Percentiles rank a stretch among this genome's conserved stretches.
Conservation (phyloP, 2,329 filamentous ascomycete species). For the Pyrenophora tritici-repentis region DNA sequence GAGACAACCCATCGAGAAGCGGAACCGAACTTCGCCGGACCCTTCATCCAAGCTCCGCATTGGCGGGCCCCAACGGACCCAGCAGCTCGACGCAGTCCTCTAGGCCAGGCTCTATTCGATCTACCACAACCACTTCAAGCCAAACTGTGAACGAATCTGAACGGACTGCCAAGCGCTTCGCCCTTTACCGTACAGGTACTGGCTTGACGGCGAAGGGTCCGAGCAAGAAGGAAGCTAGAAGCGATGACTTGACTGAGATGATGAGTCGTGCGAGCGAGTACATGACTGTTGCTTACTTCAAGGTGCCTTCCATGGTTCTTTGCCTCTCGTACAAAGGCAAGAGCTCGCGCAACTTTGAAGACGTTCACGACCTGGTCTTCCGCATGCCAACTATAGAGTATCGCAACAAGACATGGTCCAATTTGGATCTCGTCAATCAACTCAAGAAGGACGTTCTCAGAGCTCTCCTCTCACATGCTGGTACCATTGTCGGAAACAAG, state of each 20-base stretch:
- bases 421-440: slow-evolving; percentile 87
- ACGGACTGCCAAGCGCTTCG: slow-evolving; percentile 46
- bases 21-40: slow-evolving; percentile 39
- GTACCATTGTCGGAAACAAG: slow-evolving; percentile 97
- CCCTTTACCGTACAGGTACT: slow-evolving; percentile 47
- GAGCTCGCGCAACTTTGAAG: slow-evolving; percentile 91
- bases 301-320: slow-evolving; percentile 91
- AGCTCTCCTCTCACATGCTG: slow-evolving; percentile 91
- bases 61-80: slow-evolving; percentile 10
- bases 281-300: slow-evolving; percentile 96
- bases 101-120: slow-evolving; percentile 40
- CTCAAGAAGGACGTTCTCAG: slow-evolving; percentile 94
- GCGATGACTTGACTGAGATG: slow-evolving; percentile 95
- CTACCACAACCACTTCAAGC: slow-evolving; percentile 31
- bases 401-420: slow-evolving; percentile 99
- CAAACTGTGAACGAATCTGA: slow-evolving; percentile 35
- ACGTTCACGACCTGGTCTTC: slow-evolving; percentile 98
- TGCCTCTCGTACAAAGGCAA: slow-evolving; percentile 97
- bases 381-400: slow-evolving; percentile 92
- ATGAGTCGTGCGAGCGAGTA: slow-evolving; percentile 93
- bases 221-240: slow-evolving; percentile 63
- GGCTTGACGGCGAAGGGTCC: slow-evolving; percentile 52
- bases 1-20: slow-evolving; percentile 37
- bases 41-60: slow-evolving; percentile 37
- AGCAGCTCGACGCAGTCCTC: slow-evolving; percentile 19